phyloP scores from a whole-genome alignment of 2,329 filamentous ascomycete genomes.

The Capronia epimyces region DNA sequence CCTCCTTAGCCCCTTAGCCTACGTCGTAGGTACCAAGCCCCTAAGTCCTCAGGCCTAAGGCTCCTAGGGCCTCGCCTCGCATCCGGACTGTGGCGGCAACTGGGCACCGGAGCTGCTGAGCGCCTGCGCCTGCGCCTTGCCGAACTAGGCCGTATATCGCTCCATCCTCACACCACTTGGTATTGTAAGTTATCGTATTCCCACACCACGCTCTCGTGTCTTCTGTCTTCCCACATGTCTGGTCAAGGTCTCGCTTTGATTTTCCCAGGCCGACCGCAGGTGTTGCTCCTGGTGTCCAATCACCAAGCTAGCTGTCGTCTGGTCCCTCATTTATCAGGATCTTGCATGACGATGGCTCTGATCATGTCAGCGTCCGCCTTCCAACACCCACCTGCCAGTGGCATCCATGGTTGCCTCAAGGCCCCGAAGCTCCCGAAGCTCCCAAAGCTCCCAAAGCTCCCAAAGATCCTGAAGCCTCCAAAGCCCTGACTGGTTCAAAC shows the following conservation, averaged over 20 bases:
- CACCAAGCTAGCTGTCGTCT: background rate
- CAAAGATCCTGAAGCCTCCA: background rate
- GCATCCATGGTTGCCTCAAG: background rate
- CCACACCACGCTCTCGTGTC: background rate
- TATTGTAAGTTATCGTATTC: background rate
- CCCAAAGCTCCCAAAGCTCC: background rate
- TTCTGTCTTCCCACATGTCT: background rate
- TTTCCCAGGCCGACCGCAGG: background rate
- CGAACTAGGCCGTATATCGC: background rate
- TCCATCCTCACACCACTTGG: background rate
- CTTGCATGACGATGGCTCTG: background rate
- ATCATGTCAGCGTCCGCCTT: background rate
- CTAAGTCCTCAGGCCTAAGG: too few relatives aligned
- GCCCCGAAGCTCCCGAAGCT: background rate
- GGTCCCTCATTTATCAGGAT: background rate
- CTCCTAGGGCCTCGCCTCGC: too few relatives aligned
- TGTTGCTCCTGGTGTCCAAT: background rate
- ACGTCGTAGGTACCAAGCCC: too few relatives aligned
- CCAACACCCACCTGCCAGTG: background rate
- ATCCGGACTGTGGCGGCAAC: background rate
- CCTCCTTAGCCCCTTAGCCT: too few relatives aligned
- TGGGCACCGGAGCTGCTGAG: background rate
- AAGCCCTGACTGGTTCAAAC: background rate
- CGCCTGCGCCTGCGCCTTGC: background rate
- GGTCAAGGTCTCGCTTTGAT: background rate